Evolutionary conservation across 371 early-diverging fungal species (phyloP), one percentile per base, ranked within the genome.

Genomic region (Circinella minor): DNA sequence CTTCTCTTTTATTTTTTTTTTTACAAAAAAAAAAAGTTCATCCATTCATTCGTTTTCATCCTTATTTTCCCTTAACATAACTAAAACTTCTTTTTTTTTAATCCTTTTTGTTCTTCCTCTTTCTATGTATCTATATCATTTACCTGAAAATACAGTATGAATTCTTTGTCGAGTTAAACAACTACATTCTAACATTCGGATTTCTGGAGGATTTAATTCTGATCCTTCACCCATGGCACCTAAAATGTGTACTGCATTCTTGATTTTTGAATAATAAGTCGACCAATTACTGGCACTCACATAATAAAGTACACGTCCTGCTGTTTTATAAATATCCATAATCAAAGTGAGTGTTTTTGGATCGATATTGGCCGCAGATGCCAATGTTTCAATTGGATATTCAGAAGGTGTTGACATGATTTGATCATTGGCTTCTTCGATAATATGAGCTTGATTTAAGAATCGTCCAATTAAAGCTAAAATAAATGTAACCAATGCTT

Each of bases 201-300:
- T 77, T 74, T 94, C 94, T 3, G 92, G 87, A 20, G 93, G 77
- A 49, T 71, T 72, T 3, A 85, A 72, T 88, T 93, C 27, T 76
- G 83, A 67, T 76, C 79, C 69, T 83, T 86, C 86, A 54, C 77
- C 81, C n/a, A 86, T 81, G 0, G 89, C 77, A 65, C 82, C 83
- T 51, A 82, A 68, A 36, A 86, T 81, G 18, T 86, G 74, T 3
- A 81, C 81, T 4, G 79, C 80, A 36, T 65, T 65, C 72, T 90
- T 92, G 34, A 94, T 90, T 62, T 90, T 88, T 6, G 86, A 75
- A 77, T 92, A 93, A 39, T 93, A 91, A 18, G 90, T 84, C 47
- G 81, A 70, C 96, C 96, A 95, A 76, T 94, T 94, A 57, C 91
- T 88, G 5, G 93, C 92, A 64, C 92, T 90, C 15, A 94, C 84